Conservation (phyloP, 176 grass and related monocot genomes). For the Cenchrus purpureus region DNA sequence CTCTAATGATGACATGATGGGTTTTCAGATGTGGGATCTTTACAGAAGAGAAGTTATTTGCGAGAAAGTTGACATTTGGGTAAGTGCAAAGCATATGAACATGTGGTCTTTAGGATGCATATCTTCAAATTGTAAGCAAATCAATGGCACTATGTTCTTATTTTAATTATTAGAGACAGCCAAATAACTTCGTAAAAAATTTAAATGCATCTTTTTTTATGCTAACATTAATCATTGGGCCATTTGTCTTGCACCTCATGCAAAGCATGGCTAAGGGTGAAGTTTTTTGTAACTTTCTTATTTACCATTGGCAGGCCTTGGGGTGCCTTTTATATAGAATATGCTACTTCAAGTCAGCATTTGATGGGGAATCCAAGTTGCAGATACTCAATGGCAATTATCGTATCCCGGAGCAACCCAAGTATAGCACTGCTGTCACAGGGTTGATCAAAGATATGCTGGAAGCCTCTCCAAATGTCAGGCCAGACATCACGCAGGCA, state of each 20-base stretch:
- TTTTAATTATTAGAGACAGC: background rate
- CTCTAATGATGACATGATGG: slow-evolving; percentile 17
- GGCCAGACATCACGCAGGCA: slow-evolving; percentile 91
- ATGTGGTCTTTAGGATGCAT: slow-evolving; percentile 12
- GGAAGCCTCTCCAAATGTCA: slow-evolving; percentile 65
- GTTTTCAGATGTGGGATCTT: slow-evolving; percentile 92
- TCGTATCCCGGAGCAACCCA: slow-evolving; percentile 74
- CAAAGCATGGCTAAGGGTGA: background rate
- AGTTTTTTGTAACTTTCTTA: slow-evolving; percentile 28
- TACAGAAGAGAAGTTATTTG: slow-evolving; percentile 89
- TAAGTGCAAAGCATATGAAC: slow-evolving; percentile 44
- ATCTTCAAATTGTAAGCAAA: slow-evolving; percentile 23
- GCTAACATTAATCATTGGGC: slow-evolving; percentile 28
- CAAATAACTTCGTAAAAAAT: background rate
- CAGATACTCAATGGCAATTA: slow-evolving; percentile 93
- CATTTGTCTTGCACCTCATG: slow-evolving; percentile 12
- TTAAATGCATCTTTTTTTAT: background rate
- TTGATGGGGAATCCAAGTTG: slow-evolving; percentile 92
- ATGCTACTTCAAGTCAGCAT: slow-evolving; percentile 86
- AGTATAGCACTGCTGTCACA: slow-evolving; percentile 54
- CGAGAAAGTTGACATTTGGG: slow-evolving; percentile 90
- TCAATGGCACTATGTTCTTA: slow-evolving; percentile 15
- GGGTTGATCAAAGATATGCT: slow-evolving; percentile 77
- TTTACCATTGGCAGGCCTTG: slow-evolving; percentile 60
- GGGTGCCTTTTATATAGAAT: slow-evolving; percentile 91